Conservation (phyloP, 1,284 basidiomycete genomes). For the Ustanciosporium gigantosporum region DNA sequence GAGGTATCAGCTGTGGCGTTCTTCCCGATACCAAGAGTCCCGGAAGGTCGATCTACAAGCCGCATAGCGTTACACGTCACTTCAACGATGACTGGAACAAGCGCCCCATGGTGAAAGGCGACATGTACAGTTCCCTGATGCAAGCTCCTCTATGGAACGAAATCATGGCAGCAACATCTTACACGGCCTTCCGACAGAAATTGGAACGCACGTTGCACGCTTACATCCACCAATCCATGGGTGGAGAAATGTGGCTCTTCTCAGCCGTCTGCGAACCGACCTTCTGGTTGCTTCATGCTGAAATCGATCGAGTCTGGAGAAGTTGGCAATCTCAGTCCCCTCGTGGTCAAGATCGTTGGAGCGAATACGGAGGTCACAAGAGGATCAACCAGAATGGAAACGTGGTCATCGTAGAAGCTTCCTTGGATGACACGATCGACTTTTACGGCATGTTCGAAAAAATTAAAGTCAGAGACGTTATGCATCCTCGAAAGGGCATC, state of each 20-base stretch:
- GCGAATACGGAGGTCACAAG: conserved; percentile 10
- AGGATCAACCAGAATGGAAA: conserved; percentile 1
- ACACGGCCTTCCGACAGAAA: conserved; percentile 1
- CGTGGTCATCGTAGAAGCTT: neutral
- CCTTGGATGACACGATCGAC: conserved; percentile 17
- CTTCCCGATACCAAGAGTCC: conserved; percentile 15
- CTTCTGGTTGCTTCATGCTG: conserved; percentile 30
- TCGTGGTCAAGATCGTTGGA: conserved; percentile 1
- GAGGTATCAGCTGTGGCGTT: conserved; percentile 1
- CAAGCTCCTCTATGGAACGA: conserved; percentile 1
- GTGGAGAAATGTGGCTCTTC: conserved; percentile 23
- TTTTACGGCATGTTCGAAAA: conserved; percentile 22
- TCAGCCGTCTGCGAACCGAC: conserved; percentile 18
- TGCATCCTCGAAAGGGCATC: conserved; percentile 32
- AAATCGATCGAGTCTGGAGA: conserved; percentile 22
- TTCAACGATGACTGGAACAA: conserved; percentile 21
- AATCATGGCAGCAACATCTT: conserved; percentile 2
- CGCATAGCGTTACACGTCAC: conserved; percentile 22
- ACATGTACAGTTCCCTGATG: conserved; percentile 24
- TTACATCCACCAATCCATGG: conserved; percentile 16
- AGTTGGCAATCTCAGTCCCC: conserved; percentile 6
- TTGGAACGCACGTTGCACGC: conserved; percentile 14
- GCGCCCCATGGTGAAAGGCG: conserved; percentile 9
- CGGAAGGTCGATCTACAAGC: conserved; percentile 13
- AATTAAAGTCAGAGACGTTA: conserved; percentile 23